These are phyloP conservation scores for Medicago truncatula DNA, from an alignment of 306 rosid species.

Conservation along the genomic window DNA sequence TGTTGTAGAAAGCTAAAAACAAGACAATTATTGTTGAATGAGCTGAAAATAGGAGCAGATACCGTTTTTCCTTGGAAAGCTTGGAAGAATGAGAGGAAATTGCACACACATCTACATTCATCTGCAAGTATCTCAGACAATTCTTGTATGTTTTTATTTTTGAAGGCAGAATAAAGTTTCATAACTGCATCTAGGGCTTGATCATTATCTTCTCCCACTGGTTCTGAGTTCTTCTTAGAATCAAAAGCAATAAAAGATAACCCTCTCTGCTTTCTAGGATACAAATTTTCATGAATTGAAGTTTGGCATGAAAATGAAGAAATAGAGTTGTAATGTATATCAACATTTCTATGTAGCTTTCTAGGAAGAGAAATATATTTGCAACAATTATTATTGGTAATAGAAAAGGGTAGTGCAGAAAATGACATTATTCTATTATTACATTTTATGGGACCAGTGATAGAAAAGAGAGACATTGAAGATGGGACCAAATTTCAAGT, in stretches of 20 bases:
- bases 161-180: slow-evolving; percentile 55
- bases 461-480: slow-evolving; percentile 49
- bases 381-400: not conserved
- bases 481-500: slow-evolving; percentile 26
- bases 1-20: no score
- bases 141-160: slow-evolving; percentile 48
- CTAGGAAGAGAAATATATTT: slow-evolving; percentile 24
- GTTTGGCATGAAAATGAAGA: slow-evolving; percentile 39
- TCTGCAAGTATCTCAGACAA: slow-evolving; percentile 57
- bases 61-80: slow-evolving; percentile 64
- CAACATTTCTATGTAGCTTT: slow-evolving; percentile 32
- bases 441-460: slow-evolving; percentile 41
- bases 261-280: slow-evolving; percentile 37
- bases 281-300: slow-evolving; percentile 32
- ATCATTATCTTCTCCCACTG: slow-evolving; percentile 47
- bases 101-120: slow-evolving; percentile 51
- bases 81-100: slow-evolving; percentile 55
- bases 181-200: slow-evolving; percentile 52
- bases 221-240: slow-evolving; percentile 50
- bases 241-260: slow-evolving; percentile 40
- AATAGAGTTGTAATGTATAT: slow-evolving; percentile 22
- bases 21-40: no score
- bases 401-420: slow-evolving; percentile 40
- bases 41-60: not conserved
- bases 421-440: slow-evolving; percentile 27